Evolutionary conservation across 1,139 yeast genomes (phyloP), one percentile per base, ranked within the genome.

Genomic region (Diutina siamensis): DNA sequence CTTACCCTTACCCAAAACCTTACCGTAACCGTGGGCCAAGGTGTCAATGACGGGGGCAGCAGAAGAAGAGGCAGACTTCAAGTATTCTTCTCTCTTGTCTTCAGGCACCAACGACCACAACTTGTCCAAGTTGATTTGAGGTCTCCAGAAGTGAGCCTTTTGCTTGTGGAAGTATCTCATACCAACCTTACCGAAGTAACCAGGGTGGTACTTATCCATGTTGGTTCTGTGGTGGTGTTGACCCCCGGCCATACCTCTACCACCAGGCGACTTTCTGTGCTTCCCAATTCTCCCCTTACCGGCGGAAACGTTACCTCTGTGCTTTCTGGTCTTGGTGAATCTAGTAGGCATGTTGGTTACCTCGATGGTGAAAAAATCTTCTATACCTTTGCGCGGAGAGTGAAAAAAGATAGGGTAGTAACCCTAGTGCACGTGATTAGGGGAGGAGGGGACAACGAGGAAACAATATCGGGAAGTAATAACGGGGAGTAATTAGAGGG

Each of bases 241-340:
- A 86, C 99, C 99, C 89, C 99, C 99, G 73, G 99, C 99, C 94
- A 79, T 92, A 92, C 99, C 99, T 80, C 98, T 92, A 80, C 99
- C 99, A 92, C 98, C 98, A 64, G 98, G 97, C 68, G 84, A 92
- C 95, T 94, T 94, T 88, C 98, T 88, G 95, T 94, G 98, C 85
- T 94, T 92, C 77, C 99, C 99, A 76, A 94, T 76, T 82, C 99
- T 94, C 85, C 99, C 99, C 77, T 89, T 84, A 86, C 99, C 99
- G 94, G 97, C 97, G 71, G 97, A 87, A 76, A 92, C 97, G 94
- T 94, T 83, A 77, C 99, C 99, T 86, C 99, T 87, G 85, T 87
- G 97, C 83, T 92, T 94, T 86, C 99, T 88, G 77, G 97, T 92
- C 78, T 92, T 88, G 68, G 95, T 85, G 71, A 86, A 83, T 88